Percentiles rank a stretch among this genome's conserved stretches.
phyloP scores from a whole-genome alignment of 2,329 filamentous ascomycete genomes.

The Colletotrichum horii region DNA sequence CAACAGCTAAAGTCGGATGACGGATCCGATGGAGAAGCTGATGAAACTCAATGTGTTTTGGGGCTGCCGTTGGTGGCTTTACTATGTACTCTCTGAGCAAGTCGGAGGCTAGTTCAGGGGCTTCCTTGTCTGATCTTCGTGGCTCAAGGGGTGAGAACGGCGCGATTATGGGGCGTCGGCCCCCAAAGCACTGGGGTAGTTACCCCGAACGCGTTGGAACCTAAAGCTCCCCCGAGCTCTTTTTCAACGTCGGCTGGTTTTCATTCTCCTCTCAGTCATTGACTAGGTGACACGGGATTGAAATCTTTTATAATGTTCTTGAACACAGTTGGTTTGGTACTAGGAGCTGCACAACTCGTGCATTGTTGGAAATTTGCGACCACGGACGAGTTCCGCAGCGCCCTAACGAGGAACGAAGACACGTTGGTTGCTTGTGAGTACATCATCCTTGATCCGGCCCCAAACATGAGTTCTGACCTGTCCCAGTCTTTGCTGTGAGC shows the following conservation, averaged over 20 bases:
- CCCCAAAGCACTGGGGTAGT: not conserved
- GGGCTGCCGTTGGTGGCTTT: not conserved
- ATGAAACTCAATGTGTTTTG: conserved; percentile 11
- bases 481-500: not conserved
- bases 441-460: not conserved
- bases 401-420: conserved; percentile 20
- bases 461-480: not conserved
- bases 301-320: not conserved
- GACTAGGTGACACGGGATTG: too few species aligned
- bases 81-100: too few species aligned
- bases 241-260: not conserved
- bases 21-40: not conserved
- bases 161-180: not conserved
- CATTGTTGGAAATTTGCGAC: not conserved
- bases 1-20: not conserved
- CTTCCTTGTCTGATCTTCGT: conserved; percentile 14
- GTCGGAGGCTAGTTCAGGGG: not conserved
- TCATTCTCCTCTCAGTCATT: not conserved
- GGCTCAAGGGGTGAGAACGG: not conserved
- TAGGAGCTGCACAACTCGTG: not conserved
- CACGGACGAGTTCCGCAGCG: not conserved
- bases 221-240: not conserved
- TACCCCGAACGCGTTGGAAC: not conserved
- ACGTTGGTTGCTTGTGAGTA: conserved; percentile 36
- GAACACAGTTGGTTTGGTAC: not conserved